Evolutionary conservation across 177 flowering plant genomes (phyloP).

Genomic region (Telopea speciosissima): DNA sequence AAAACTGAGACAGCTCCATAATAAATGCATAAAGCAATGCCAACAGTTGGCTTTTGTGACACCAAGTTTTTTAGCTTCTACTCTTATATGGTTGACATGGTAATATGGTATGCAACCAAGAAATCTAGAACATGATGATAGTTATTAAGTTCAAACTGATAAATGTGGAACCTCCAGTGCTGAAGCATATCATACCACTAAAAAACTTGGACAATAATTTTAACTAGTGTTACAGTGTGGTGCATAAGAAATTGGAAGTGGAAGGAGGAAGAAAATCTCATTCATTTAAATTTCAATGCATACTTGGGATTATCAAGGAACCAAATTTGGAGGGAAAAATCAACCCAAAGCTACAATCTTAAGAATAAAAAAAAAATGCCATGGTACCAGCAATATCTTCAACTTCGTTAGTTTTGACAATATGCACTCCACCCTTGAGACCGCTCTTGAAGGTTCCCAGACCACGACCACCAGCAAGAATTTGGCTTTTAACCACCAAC

Average conservation of each 20-base stretch:
- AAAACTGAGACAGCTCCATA: not conserved
- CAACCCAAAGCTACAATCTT: not conserved
- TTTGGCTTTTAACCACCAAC: slow-evolving; percentile 96
- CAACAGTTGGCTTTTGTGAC: not conserved
- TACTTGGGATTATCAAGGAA: not conserved
- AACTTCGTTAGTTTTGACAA: slow-evolving; percentile 74
- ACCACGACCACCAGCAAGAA: slow-evolving; percentile 98
- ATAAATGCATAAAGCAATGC: not conserved
- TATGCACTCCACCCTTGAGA: slow-evolving; percentile 94
- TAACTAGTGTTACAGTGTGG: not conserved
- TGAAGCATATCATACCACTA: not conserved
- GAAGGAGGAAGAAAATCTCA: no score
- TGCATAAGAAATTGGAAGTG: not conserved
- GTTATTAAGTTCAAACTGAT: not conserved
- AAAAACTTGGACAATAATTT: not conserved
- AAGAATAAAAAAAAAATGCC: slow-evolving; percentile 1
- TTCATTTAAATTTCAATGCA: not conserved
- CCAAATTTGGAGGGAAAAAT: not conserved
- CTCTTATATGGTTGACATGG: not conserved
- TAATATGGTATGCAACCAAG: not conserved
- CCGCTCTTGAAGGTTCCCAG: slow-evolving; percentile 90
- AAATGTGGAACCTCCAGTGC: not conserved
- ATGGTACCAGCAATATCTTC: slow-evolving; percentile 79
- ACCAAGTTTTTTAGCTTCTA: not conserved
- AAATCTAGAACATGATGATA: not conserved